These are phyloP conservation scores for Gossypium arboreum DNA, from an alignment of 345 rosid genomes.

Conservation along the genomic window DNA sequence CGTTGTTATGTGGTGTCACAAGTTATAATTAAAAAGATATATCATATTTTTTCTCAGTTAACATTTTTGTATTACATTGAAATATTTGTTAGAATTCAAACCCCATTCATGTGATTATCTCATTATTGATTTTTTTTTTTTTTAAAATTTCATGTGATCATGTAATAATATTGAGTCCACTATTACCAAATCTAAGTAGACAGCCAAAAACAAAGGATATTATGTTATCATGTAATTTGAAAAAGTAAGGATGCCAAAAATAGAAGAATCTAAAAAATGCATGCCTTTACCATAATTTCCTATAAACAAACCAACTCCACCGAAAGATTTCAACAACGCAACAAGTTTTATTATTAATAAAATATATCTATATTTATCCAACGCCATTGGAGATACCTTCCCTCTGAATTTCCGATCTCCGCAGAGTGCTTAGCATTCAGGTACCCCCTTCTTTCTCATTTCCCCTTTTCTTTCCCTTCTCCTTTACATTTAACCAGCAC, in stretches of 20 bases:
- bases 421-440: constrained; percentile 1
- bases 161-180: no score
- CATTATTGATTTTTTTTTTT: no score
- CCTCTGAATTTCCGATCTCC: constrained; percentile 12
- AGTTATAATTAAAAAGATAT: no score
- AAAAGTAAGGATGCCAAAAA: background rate
- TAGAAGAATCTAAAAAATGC: background rate
- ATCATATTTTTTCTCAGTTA: no score
- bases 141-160: no score
- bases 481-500: background rate
- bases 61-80: no score
- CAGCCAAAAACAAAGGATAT: no score
- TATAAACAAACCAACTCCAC: constrained; percentile 4
- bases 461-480: background rate
- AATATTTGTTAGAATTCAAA: no score
- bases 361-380: background rate
- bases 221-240: background rate
- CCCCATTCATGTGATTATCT: no score
- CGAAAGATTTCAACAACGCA: constrained; percentile 10
- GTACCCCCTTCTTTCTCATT: background rate
- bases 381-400: background rate
- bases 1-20: no score
- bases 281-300: background rate
- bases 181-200: no score
- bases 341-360: background rate